Evolutionary conservation across 352 stramenopile genomes (phyloP).

Genomic region (Phytopythium boreale): DNA sequence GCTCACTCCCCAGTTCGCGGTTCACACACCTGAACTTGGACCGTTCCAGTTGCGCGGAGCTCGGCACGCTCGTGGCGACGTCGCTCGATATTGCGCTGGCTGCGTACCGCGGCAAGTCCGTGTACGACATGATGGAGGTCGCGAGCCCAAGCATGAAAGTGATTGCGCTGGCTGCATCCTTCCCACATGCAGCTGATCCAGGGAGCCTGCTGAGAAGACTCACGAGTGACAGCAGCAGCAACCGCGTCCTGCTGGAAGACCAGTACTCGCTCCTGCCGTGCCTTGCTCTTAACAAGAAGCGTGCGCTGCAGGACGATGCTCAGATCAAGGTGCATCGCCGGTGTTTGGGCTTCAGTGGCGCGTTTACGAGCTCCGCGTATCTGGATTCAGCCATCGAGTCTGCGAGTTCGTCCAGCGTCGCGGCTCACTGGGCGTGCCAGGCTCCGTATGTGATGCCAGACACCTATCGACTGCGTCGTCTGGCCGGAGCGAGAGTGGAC

Average conservation of each 20-base stretch:
- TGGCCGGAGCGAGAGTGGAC: constrained; percentile 31
- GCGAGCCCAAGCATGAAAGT: constrained; percentile 54
- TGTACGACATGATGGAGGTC: constrained; percentile 45
- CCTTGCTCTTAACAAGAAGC: constrained; percentile 11
- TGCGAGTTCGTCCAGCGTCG: constrained; percentile 22
- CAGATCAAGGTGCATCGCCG: constrained; percentile 31
- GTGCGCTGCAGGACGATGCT: neutral
- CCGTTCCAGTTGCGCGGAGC: constrained; percentile 24
- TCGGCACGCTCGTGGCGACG: constrained; percentile 37
- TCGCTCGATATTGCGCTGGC: constrained; percentile 53
- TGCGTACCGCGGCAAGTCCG: constrained; percentile 25
- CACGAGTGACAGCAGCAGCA: constrained; percentile 13
- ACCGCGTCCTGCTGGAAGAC: constrained; percentile 8
- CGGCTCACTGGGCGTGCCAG: constrained; percentile 37
- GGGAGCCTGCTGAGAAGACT: constrained; percentile 27
- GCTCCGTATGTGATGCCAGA: constrained; percentile 19
- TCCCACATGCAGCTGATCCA: constrained; percentile 34
- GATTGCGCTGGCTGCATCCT: constrained; percentile 42
- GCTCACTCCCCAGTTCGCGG: constrained; percentile 19
- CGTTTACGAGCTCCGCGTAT: constrained; percentile 24
- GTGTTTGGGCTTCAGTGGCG: constrained; percentile 45
- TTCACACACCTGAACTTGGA: constrained; percentile 30
- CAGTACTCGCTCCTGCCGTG: constrained; percentile 43
- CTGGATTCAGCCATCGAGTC: constrained; percentile 29
- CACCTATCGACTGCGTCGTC: constrained; percentile 16